Evolutionary conservation across 148 eudicot genomes (phyloP), one percentile per base, ranked within the genome.

Genomic region (Vaccinium myrtillus): DNA sequence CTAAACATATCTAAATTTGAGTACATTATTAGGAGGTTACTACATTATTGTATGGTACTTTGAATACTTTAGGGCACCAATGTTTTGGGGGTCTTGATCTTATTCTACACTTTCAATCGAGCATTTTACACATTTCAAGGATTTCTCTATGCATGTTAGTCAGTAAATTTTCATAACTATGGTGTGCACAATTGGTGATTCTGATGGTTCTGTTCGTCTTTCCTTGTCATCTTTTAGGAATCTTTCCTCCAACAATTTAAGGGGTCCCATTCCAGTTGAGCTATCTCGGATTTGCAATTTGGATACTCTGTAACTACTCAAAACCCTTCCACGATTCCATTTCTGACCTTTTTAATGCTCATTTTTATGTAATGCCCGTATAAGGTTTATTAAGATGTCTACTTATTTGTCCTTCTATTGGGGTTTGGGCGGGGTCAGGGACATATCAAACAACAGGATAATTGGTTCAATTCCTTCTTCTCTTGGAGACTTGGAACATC

Each of bases 401-500:
- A 1, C 5, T 55, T 73, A 23, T 8, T n/a, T 76, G 30, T 51
- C 18, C 32, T 77, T 4, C 15, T 87, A 5, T 53, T 6, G 39
- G 59, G 59, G 71, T 55, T 12, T 25, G 61, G 25, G 63, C 6
- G 75, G 59, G 9, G n/a, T 23, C 87, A 97, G 99, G 85, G 99
- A 97, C 83, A 93, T 97, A 77, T 97, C 99, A 36, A 88, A 94
- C 76, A 95, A 97, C 86, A 87, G 65, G 75, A 89, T 97, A 55
- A 89, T 85, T 82, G 99, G 99, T 73, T 80, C 89, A 16, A 94
- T 97, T 82, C 99, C 99, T 23, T 88, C 98, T 77, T 90, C 98
- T 67, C 91, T 97, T 80, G 99, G 99, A 46, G 99, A 97, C 85
- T 87, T 97, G 92, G 98, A 97, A 87, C 99, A 97, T 95, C 97